Evolutionary conservation across 2,329 filamentous ascomycete species (phyloP).

Genomic region (Colletotrichum sp.): DNA sequence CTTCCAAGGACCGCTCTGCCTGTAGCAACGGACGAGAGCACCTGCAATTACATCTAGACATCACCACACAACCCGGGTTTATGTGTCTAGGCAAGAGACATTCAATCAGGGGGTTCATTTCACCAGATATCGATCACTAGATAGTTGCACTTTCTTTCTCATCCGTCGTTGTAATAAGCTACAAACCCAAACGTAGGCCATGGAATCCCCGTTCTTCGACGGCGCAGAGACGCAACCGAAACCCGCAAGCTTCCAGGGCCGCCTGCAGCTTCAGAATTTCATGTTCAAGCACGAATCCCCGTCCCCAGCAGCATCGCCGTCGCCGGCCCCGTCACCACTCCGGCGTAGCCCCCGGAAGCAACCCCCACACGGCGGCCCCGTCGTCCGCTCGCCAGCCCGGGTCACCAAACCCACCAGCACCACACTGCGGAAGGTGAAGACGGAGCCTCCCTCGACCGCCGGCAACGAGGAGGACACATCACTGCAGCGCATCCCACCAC

Average conservation of each 20-base stretch:
- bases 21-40: background rate
- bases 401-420: background rate
- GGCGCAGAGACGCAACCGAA: conserved; percentile 1
- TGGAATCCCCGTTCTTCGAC: conserved; percentile 13
- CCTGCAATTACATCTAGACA: background rate
- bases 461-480: background rate
- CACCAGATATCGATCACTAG: background rate
- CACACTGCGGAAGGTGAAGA: background rate
- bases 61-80: background rate
- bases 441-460: conserved; percentile 14
- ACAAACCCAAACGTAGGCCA: background rate
- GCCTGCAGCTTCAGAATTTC: conserved; percentile 49
- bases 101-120: background rate
- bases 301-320: background rate
- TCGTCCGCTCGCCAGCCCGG: background rate
- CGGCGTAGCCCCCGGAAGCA: conserved; percentile 35
- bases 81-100: background rate
- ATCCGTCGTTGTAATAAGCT: background rate
- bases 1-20: background rate
- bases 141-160: background rate
- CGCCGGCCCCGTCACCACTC: conserved; percentile 20
- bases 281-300: conserved; percentile 33
- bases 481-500: background rate
- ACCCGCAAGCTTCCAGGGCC: conserved; percentile 46
- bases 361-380: conserved; percentile 16